Percentiles rank a stretch among this genome's conserved stretches.
Conservation (phyloP, 192 early-diverging fungal species). For the Piromyces sp. region DNA sequence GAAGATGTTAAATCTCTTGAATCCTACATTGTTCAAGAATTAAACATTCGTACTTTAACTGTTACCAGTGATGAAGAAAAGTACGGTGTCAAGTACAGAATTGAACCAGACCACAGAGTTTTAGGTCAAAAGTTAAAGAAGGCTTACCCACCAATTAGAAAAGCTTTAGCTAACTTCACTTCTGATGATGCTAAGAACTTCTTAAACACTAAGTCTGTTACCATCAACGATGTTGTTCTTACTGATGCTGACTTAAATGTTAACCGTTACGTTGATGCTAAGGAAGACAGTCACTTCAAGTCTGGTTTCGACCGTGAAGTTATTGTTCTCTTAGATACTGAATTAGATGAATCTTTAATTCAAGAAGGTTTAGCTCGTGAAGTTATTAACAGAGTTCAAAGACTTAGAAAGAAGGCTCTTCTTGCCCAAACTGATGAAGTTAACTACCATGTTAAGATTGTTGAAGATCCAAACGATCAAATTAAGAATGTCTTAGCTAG, state of each 20-base stretch:
- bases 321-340: slow-evolving; percentile 71
- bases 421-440: slow-evolving; percentile 62
- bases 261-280: slow-evolving; percentile 65
- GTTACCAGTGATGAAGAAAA: slow-evolving; percentile 77
- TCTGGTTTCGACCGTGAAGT: slow-evolving; percentile 64
- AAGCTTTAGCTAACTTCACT: slow-evolving; percentile 55
- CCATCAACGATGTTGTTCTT: slow-evolving; percentile 62
- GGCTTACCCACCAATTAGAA: slow-evolving; percentile 70
- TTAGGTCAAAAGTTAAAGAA: slow-evolving; percentile 81
- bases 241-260: slow-evolving; percentile 63
- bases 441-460: slow-evolving; percentile 61
- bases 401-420: slow-evolving; percentile 72
- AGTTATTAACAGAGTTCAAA: slow-evolving; percentile 90
- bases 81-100: slow-evolving; percentile 83
- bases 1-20: slow-evolving; percentile 70
- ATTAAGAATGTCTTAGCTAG: slow-evolving; percentile 49
- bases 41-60: slow-evolving; percentile 73
- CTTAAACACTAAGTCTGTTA: slow-evolving; percentile 41
- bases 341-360: slow-evolving; percentile 60
- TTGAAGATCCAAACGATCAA: slow-evolving; percentile 43
- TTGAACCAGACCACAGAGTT: slow-evolving; percentile 76
- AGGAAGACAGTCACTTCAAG: slow-evolving; percentile 44
- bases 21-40: slow-evolving; percentile 76
- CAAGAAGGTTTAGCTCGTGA: slow-evolving; percentile 86
- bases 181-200: slow-evolving; percentile 69